These are phyloP conservation scores for Eremomyces bilateralis DNA, from an alignment of 495 filamentous ascomycete species.

Conservation along the genomic window DNA sequence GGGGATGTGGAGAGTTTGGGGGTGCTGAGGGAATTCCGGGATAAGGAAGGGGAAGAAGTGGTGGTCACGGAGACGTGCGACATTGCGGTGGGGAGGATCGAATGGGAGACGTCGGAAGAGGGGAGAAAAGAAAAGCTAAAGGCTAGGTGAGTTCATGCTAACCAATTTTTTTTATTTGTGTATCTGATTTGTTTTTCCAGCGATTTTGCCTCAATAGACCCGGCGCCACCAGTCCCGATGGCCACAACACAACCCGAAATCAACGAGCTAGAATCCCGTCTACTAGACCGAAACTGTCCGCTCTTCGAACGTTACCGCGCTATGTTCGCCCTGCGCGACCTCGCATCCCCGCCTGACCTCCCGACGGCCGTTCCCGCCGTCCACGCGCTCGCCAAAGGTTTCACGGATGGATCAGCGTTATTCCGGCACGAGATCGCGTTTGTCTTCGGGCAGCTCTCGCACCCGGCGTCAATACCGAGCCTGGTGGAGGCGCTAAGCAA, in stretches of 20 bases:
- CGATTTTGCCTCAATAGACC: constrained; percentile 88
- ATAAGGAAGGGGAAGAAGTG: constrained; percentile 45
- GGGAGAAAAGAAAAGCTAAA: constrained; percentile 51
- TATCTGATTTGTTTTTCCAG: constrained; percentile 24
- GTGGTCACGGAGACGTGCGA: constrained; percentile 93
- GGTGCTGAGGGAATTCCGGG: constrained; percentile 45
- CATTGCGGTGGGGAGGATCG: constrained; percentile 79
- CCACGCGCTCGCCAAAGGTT: constrained; percentile 63
- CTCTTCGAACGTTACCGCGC: constrained; percentile 89
- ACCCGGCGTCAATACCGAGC: constrained; percentile 87
- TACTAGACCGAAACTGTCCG: constrained; percentile 57
- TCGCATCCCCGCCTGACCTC: constrained; percentile 76
- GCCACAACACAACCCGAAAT: constrained; percentile 29
- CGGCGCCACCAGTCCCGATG: constrained; percentile 63
- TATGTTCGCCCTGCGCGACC: constrained; percentile 91
- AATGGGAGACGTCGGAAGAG: constrained; percentile 69
- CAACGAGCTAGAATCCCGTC: constrained; percentile 44
- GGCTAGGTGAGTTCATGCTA: constrained; percentile 15
- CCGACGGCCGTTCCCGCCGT: constrained; percentile 71
- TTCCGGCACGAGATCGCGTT: constrained; percentile 98
- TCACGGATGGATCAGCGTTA: constrained; percentile 72
- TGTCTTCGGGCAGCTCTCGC: constrained; percentile 87
- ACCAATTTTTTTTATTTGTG: constrained; percentile 1
- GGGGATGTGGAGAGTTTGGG: constrained; percentile 49
- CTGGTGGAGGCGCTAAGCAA: constrained; percentile 60